phyloP scores from a whole-genome alignment of 2,329 filamentous ascomycete genomes.

The Alternaria incomplexa region DNA sequence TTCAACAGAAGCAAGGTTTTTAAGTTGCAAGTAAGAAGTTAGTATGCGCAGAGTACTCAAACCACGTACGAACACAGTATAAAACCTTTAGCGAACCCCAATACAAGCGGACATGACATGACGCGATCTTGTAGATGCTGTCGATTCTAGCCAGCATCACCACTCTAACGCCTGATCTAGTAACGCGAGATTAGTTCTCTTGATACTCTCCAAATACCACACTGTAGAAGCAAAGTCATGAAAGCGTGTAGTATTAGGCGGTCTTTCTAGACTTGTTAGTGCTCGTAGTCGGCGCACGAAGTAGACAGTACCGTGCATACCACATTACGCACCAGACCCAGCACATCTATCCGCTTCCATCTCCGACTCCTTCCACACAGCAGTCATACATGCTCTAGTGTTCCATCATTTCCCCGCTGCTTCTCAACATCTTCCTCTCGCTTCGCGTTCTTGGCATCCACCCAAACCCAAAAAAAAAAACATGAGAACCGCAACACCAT shows the following conservation, averaged over 20 bases:
- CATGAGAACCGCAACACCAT: neutral
- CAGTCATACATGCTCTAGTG: neutral
- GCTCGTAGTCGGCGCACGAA: neutral
- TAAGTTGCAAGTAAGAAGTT: neutral
- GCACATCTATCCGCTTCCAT: neutral
- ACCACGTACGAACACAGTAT: neutral
- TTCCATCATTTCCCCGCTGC: neutral
- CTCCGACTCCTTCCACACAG: neutral
- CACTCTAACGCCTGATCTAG: fast-evolving
- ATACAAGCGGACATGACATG: neutral
- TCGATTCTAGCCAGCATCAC: neutral
- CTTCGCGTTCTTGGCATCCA: neutral
- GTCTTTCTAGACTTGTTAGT: neutral
- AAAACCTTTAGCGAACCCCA: neutral
- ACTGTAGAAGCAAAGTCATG: neutral
- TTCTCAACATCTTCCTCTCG: neutral
- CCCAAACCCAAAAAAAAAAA: neutral
- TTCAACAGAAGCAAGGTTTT: neutral
- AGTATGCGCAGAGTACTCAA: neutral
- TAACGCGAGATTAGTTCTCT: neutral
- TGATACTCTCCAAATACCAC: neutral
- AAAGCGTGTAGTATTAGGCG: neutral
- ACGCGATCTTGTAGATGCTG: neutral
- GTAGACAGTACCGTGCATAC: neutral
- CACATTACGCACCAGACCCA: neutral